A percentile compares a stretch with the other conserved stretches of the same genome.
Evolutionary conservation across 441 rosid genomes (phyloP).

Genomic region (Adansonia grandidieri): DNA sequence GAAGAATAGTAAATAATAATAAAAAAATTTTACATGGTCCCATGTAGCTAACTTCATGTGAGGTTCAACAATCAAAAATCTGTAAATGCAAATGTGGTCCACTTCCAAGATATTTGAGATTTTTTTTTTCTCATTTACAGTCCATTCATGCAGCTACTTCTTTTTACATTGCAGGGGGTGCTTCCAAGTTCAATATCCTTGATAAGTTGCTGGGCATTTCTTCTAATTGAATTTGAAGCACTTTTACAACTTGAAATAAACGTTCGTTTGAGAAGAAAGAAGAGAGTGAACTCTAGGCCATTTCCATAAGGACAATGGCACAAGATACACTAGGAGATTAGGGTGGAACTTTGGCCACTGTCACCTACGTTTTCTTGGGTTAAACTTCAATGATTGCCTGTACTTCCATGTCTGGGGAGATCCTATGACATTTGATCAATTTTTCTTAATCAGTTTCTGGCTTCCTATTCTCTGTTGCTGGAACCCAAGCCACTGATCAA

Average conservation of each 20-base stretch:
- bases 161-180: slow-evolving; percentile 43
- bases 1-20: too few relatives aligned
- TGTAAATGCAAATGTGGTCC: too few relatives aligned
- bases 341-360: slow-evolving; percentile 55
- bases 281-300: slow-evolving; percentile 48
- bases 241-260: slow-evolving; percentile 60
- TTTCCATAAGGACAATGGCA: slow-evolving; percentile 69
- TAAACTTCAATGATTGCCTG: slow-evolving; percentile 65
- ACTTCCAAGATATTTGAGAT: slow-evolving; percentile 40
- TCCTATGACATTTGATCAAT: slow-evolving; percentile 51
- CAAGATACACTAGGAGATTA: slow-evolving; percentile 63
- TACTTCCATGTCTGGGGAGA: slow-evolving; percentile 61
- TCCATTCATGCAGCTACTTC: slow-evolving; percentile 18
- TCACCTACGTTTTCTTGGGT: slow-evolving; percentile 57
- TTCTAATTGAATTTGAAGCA: slow-evolving; percentile 49
- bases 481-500: slow-evolving; percentile 56
- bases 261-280: slow-evolving; percentile 42
- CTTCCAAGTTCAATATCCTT: slow-evolving; percentile 62
- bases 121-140: slow-evolving; percentile 17
- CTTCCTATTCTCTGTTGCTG: slow-evolving; percentile 53
- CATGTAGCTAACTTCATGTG: too few relatives aligned
- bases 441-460: slow-evolving; percentile 51
- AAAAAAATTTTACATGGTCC: too few relatives aligned
- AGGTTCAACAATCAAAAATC: too few relatives aligned
- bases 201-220: slow-evolving; percentile 63